These are phyloP conservation scores for Colletotrichum gloeosporioides DNA, from an alignment of 2,329 filamentous ascomycete species.

Conservation along the genomic window DNA sequence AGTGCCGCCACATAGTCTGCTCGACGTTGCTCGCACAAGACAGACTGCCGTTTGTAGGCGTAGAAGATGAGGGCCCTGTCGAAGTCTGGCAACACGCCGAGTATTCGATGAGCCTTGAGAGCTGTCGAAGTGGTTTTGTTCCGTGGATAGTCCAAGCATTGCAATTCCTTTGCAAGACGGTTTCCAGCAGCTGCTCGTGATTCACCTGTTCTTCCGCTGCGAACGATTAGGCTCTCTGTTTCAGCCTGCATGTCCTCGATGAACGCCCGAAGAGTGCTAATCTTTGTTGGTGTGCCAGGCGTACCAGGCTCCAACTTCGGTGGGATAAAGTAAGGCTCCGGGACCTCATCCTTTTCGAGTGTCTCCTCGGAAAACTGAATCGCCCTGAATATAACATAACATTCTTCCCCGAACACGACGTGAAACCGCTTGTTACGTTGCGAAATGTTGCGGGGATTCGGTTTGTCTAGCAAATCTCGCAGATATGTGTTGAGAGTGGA, in stretches of 20 bases:
- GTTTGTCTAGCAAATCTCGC: conserved; percentile 49
- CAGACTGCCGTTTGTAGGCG: conserved; percentile 13
- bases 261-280: conserved; percentile 50
- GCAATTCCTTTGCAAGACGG: conserved; percentile 10
- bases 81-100: conserved; percentile 21
- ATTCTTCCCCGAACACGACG: conserved; percentile 57
- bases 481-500: conserved; percentile 57
- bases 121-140: background rate
- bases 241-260: conserved; percentile 56
- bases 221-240: conserved; percentile 46
- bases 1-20: conserved; percentile 8
- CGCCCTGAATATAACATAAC: conserved; percentile 52
- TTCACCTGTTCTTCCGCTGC: conserved; percentile 23
- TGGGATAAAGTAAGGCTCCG: conserved; percentile 42
- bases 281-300: conserved; percentile 35
- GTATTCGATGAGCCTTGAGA: background rate
- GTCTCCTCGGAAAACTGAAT: conserved; percentile 53
- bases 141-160: conserved; percentile 18
- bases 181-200: background rate
- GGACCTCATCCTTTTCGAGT: conserved; percentile 42
- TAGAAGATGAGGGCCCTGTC: conserved; percentile 17
- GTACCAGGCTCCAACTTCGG: conserved; percentile 32
- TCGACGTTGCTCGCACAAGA: conserved; percentile 11
- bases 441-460: conserved; percentile 49
- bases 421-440: conserved; percentile 62